phyloP scores from a whole-genome alignment of 1,139 yeast genomes.

The Nakaseomyces nivariensis region DNA sequence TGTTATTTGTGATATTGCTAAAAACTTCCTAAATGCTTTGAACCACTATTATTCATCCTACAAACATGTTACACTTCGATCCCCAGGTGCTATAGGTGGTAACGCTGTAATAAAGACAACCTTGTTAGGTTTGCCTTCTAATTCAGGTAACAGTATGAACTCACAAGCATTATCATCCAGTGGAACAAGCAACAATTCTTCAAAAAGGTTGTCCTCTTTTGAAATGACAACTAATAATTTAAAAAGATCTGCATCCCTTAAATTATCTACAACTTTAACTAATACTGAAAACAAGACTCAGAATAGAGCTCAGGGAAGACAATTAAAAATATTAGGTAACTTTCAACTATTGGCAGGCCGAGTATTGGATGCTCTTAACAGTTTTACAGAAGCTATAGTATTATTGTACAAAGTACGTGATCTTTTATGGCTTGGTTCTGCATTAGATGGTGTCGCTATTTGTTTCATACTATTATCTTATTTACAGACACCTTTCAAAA shows the following conservation, averaged over 20 bases:
- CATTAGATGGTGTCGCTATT: conserved; percentile 71
- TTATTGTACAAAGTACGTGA: conserved; percentile 58
- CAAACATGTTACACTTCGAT: conserved; percentile 59
- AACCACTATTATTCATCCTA: conserved; percentile 62
- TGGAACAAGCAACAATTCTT: neutral
- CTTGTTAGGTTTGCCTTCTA: conserved; percentile 10
- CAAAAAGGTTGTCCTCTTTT: conserved; percentile 17
- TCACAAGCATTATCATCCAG: conserved; percentile 6
- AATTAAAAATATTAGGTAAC: conserved; percentile 64
- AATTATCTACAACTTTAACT: conserved; percentile 26
- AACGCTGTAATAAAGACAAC: conserved; percentile 32
- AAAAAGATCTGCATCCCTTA: conserved; percentile 23
- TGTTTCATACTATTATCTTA: conserved; percentile 53
- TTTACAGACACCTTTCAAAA: conserved; percentile 47
- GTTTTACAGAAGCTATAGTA: conserved; percentile 62
- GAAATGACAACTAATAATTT: conserved; percentile 18
- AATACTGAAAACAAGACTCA: conserved; percentile 42
- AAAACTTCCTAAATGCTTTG: conserved; percentile 52
- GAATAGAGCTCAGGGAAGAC: conserved; percentile 58
- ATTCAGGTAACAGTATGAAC: neutral
- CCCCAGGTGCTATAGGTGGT: conserved; percentile 59
- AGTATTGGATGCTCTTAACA: conserved; percentile 55
- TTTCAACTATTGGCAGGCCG: conserved; percentile 75
- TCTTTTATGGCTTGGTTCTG: conserved; percentile 78
- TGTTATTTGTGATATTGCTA: conserved; percentile 60